A percentile compares a stretch with the other conserved stretches of the same genome.
Evolutionary conservation across 352 stramenopile genomes (phyloP).

Genomic region (Lagenidium sp.): DNA sequence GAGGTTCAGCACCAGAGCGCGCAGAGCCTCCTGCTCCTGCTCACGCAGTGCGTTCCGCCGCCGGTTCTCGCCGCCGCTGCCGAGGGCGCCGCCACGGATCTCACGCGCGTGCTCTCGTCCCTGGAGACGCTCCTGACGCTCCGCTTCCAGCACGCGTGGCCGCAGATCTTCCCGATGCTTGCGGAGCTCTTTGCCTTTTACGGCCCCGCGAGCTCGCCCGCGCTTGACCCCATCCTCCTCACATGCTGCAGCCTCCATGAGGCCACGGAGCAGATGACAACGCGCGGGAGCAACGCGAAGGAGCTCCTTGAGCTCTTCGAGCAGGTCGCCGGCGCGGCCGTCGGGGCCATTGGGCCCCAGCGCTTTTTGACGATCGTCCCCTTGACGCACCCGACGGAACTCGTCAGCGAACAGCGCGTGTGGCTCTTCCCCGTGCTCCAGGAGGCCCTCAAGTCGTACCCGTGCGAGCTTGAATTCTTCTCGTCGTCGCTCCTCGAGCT

Average conservation of each 20-base stretch:
- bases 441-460: conserved; percentile 39
- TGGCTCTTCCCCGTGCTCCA: conserved; percentile 81
- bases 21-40: conserved; percentile 50
- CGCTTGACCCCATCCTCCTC: conserved; percentile 55
- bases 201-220: conserved; percentile 33
- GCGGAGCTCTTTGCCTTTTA: conserved; percentile 70
- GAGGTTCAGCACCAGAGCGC: conserved; percentile 54
- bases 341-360: conserved; percentile 54
- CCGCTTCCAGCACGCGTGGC: conserved; percentile 76
- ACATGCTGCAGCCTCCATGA: conserved; percentile 77
- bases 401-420: conserved; percentile 63
- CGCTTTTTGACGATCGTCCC: conserved; percentile 68
- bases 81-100: conserved; percentile 46
- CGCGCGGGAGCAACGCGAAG: conserved; percentile 25
- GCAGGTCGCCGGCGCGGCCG: conserved; percentile 48
- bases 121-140: conserved; percentile 76
- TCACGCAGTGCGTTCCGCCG: conserved; percentile 47
- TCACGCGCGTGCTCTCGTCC: conserved; percentile 61
- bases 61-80: conserved; percentile 42
- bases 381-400: conserved; percentile 55
- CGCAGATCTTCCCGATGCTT: conserved; percentile 67
- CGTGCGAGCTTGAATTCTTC: conserved; percentile 71
- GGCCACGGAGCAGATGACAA: conserved; percentile 58
- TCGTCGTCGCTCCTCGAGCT: conserved; percentile 53
- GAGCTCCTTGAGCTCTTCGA: conserved; percentile 50